phyloP scores from a whole-genome alignment of 495 filamentous ascomycete species.

The Penicillium herquei region DNA sequence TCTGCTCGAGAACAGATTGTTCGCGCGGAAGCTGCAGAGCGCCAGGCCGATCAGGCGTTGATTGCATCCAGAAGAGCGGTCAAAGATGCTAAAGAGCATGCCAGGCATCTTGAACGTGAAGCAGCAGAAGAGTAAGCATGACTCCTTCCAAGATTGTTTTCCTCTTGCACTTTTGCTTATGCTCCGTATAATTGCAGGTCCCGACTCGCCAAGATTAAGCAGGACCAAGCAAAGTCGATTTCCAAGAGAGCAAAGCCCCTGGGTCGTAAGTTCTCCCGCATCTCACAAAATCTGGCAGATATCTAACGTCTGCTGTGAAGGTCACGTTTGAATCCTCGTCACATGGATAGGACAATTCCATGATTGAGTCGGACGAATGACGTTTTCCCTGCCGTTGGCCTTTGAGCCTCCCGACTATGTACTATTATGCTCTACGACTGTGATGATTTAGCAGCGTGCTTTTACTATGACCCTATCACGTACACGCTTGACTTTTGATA shows the following conservation, averaged over 20 bases:
- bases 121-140: conserved; percentile 55
- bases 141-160: not conserved
- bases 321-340: not conserved
- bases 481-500: no score
- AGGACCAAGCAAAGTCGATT: conserved; percentile 59
- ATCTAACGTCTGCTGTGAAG: not conserved
- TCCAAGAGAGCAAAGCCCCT: conserved; percentile 64
- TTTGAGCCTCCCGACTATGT: not conserved
- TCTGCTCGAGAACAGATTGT: conserved; percentile 57
- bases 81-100: conserved; percentile 59
- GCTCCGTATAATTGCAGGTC: conserved; percentile 24
- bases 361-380: not conserved
- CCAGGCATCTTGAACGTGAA: conserved; percentile 60
- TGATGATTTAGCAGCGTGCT: not conserved
- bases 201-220: conserved; percentile 64
- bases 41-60: conserved; percentile 61
- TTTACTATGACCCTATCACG: no score
- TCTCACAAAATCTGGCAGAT: conserved; percentile 3
- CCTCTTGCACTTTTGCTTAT: not conserved
- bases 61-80: conserved; percentile 54
- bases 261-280: conserved; percentile 60
- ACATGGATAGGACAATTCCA: not conserved
- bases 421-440: not conserved
- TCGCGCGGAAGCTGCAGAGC: conserved; percentile 57
- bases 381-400: not conserved